Conservation (phyloP, 345 rosid species). For the Isatis tinctoria region DNA sequence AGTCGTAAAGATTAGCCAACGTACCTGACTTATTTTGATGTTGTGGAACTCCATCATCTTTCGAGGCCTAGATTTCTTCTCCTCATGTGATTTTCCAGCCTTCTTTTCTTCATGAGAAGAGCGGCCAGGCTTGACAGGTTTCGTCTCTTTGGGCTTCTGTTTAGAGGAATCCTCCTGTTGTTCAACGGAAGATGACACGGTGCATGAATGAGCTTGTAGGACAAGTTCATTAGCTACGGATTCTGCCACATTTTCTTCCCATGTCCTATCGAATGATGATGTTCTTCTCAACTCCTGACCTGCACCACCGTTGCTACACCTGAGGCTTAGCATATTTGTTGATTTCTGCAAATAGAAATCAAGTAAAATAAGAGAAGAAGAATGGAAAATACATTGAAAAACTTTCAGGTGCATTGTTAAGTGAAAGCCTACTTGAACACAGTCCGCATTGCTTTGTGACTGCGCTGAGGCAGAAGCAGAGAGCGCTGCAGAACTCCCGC, state of each 20-base stretch:
- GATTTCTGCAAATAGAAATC: slow-evolving; percentile 40
- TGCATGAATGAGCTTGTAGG: no score
- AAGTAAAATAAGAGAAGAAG: neutral
- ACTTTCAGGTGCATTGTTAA: neutral
- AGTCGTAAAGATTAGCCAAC: slow-evolving; percentile 4
- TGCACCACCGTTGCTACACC: slow-evolving; percentile 42
- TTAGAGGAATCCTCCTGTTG: no score
- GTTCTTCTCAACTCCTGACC: slow-evolving; percentile 74
- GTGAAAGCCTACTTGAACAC: slow-evolving; percentile 42
- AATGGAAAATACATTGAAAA: neutral
- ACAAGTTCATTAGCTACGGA: no score
- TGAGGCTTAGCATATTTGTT: slow-evolving; percentile 42
- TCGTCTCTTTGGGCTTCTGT: slow-evolving; percentile 63
- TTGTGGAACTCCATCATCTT: slow-evolving; percentile 89
- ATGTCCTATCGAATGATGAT: slow-evolving; percentile 77
- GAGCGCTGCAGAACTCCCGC: no score
- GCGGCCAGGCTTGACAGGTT: slow-evolving; percentile 65
- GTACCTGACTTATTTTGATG: slow-evolving; percentile 94
- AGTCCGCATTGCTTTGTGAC: no score
- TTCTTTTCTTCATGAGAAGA: slow-evolving; percentile 90
- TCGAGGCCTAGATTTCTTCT: slow-evolving; percentile 86
- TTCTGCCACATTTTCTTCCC: slow-evolving; percentile 95
- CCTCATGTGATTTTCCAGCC: slow-evolving; percentile 70
- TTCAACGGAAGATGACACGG: no score
- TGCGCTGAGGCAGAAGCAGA: no score